Conservation (phyloP, 2,329 filamentous ascomycete genomes). For the Monilinia fructigena region DNA sequence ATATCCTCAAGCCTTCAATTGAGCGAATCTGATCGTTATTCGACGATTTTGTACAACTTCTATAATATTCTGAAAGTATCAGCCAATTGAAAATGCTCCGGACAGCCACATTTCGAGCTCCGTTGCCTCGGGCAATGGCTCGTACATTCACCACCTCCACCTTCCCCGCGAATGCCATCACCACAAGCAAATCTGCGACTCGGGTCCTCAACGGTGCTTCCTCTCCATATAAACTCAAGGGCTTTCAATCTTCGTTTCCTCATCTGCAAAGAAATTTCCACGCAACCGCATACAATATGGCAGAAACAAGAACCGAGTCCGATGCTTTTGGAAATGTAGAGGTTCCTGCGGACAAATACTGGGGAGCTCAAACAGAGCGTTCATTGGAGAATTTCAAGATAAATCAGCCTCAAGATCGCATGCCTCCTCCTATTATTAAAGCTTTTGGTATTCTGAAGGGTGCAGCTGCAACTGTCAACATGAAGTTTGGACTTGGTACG, state of each 20-base stretch:
- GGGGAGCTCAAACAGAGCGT: conserved; percentile 96
- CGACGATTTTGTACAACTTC: neutral
- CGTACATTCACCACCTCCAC: conserved; percentile 19
- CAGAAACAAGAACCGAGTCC: conserved; percentile 75
- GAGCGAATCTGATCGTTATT: conserved; percentile 5
- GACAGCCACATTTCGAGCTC: conserved; percentile 21
- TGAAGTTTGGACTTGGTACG: conserved; percentile 84
- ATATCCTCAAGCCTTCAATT: conserved; percentile 17
- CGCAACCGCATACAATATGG: conserved; percentile 40
- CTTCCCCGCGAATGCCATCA: conserved; percentile 15
- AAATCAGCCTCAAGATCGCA: conserved; percentile 98
- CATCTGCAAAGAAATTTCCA: conserved; percentile 37
- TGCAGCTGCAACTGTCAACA: conserved; percentile 92
- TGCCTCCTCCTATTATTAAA: conserved; percentile 87
- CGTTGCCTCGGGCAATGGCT: conserved; percentile 22
- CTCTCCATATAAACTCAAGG: conserved; percentile 24
- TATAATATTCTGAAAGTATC: neutral
- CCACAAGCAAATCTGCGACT: conserved; percentile 22
- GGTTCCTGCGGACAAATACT: conserved; percentile 91
- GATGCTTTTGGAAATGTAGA: conserved; percentile 98
- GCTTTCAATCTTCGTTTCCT: conserved; percentile 23
- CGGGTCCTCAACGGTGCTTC: conserved; percentile 13
- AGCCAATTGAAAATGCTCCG: conserved; percentile 20
- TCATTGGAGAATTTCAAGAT: conserved; percentile 98
- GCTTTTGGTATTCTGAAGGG: conserved; percentile 98